phyloP scores from a whole-genome alignment of 768 basidiomycete genomes.

The Termitomyces sp. region DNA sequence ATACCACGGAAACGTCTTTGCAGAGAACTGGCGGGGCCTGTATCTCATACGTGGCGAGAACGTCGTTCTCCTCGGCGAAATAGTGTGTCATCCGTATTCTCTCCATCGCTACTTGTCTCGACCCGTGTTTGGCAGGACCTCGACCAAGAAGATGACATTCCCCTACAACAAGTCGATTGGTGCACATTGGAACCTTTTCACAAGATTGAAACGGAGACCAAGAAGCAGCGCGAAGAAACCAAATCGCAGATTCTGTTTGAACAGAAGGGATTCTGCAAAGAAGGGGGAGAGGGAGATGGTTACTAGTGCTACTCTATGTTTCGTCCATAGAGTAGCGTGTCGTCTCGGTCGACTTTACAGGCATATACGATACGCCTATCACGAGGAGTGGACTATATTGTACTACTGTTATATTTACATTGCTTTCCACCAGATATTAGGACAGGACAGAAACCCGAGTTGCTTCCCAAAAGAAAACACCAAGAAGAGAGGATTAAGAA shows the following conservation, averaged over 20 bases:
- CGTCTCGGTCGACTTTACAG: constrained; percentile 5
- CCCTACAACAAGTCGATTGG: constrained; percentile 71
- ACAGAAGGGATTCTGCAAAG: constrained; percentile 87
- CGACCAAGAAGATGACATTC: constrained; percentile 87
- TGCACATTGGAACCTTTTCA: constrained; percentile 65
- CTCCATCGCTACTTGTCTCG: not conserved
- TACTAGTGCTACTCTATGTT: constrained; percentile 49
- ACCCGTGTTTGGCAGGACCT: constrained; percentile 57
- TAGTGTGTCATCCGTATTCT: constrained; percentile 47
- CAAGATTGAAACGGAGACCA: constrained; percentile 63
- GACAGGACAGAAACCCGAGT: constrained; percentile 6
- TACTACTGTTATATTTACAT: constrained; percentile 15
- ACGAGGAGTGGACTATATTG: constrained; percentile 13
- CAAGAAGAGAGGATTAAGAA: not conserved
- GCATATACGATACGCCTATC: constrained; percentile 21
- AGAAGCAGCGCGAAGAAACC: constrained; percentile 75
- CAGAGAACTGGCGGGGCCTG: constrained; percentile 83
- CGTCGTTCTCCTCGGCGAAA: constrained; percentile 94
- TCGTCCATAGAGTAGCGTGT: not conserved
- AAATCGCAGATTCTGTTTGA: constrained; percentile 81
- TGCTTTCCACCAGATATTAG: constrained; percentile 2
- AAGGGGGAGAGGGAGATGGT: constrained; percentile 95
- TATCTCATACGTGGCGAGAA: constrained; percentile 98
- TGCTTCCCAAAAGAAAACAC: constrained; percentile 8
- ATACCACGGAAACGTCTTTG: constrained; percentile 84